Evolutionary conservation across 768 basidiomycete species (phyloP), one percentile per base, ranked within the genome.

Genomic region (Paxillus rubicundulus): DNA sequence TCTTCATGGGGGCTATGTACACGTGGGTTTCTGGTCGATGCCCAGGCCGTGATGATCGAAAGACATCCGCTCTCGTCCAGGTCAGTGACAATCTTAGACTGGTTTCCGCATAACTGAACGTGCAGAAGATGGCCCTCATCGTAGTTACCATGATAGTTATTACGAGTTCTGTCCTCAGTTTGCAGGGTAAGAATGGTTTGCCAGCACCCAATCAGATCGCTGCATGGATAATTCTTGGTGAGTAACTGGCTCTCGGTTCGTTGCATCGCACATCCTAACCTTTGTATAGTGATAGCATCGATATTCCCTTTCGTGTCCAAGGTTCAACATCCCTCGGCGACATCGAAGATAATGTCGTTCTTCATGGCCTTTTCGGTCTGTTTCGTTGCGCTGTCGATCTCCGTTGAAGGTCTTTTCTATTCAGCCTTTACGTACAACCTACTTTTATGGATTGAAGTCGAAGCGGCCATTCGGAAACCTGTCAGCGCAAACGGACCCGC

Each of bases 351-450:
- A 13, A 67, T 85, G 30, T 74, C 76, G 27, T 81, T 83, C 60
- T 88, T 88, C 65, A 77, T 90, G 41, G 82, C 83, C 6, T 87
- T 92, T 55, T 80, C 82, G 0, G 84, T 85, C 3, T 85, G 83
- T 60, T 93, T 92, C 54, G 76, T 91, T 33, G 77, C 91, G 34
- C 76, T 94, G 16, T 89, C 91, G 3, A 88, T 92, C 65, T 87
- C 86, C 52, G 81, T 86, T 20, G 92, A 93, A 62, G 87, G 85
- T 0, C 73, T 92, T 13, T 93, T 94, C 68, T 92, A 85, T 60
- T 72, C 81, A n/a, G 75, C 81, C 12, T 92, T 86, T 62, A 81
- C 82, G 0, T 70, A 71, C 17, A 82, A 83, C 5, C 67, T 93
- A 32, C 67, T 80, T 16, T 57, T 79, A 2, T 94, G 92, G 92